Evolutionary conservation across 2,329 filamentous ascomycete species (phyloP).

Genomic region (Pseudocercospora crystallina): DNA sequence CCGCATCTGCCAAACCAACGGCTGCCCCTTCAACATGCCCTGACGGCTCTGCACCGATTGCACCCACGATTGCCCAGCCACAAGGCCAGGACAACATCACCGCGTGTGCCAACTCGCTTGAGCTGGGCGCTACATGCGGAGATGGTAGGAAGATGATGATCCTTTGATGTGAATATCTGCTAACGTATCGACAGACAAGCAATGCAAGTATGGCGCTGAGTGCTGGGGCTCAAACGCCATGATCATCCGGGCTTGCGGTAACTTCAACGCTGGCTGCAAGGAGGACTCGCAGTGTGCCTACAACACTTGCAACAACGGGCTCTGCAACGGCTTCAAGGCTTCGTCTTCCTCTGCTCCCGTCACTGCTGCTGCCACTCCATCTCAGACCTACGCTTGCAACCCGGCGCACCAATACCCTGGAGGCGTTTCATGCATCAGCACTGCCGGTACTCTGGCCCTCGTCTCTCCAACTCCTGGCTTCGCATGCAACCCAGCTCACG

Average conservation of each 20-base stretch:
- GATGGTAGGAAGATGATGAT: background rate
- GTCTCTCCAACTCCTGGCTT: background rate
- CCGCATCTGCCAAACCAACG: conserved; percentile 3
- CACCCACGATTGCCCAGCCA: conserved; percentile 18
- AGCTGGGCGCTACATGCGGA: conserved; percentile 23
- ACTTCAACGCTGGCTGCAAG: conserved; percentile 27
- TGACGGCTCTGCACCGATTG: conserved; percentile 6
- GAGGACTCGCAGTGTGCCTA: conserved; percentile 25
- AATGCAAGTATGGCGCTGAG: conserved; percentile 21
- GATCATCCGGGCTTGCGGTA: conserved; percentile 23
- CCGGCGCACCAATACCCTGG: conserved; percentile 19
- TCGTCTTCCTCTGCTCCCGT: conserved; percentile 7
- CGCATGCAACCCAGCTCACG: too few species aligned
- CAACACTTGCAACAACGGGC: conserved; percentile 28
- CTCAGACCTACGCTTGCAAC: conserved; percentile 8
- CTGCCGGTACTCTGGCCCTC: background rate
- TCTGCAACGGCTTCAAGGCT: conserved; percentile 26
- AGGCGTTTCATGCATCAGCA: background rate
- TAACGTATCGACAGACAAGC: conserved; percentile 3
- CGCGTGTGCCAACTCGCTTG: conserved; percentile 21
- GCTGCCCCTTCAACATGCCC: background rate
- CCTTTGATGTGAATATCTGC: too few species aligned
- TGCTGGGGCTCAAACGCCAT: conserved; percentile 23
- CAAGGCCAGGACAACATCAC: conserved; percentile 16
- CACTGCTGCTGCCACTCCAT: background rate